Conservation (phyloP, 192 early-diverging fungal species). For the Dissophora ornata region DNA sequence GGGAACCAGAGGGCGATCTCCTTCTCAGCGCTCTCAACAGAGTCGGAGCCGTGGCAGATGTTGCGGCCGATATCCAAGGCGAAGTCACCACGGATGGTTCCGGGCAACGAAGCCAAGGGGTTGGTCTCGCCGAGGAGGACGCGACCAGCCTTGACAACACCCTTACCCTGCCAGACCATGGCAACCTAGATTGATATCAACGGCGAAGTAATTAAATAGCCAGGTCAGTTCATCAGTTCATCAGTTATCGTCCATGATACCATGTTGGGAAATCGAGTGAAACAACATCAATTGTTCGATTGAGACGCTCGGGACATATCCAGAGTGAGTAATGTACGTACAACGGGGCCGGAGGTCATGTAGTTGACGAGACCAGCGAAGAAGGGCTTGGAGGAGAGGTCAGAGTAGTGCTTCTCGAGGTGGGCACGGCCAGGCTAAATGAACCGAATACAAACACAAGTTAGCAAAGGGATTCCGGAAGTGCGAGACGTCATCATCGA, state of each 20-base stretch:
- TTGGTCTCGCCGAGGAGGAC: constrained; percentile 93
- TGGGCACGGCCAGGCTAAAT: constrained; percentile 64
- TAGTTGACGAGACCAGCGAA: constrained; percentile 90
- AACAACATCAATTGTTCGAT: constrained; percentile 14
- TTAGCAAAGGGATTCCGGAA: background rate
- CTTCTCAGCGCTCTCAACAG: constrained; percentile 82
- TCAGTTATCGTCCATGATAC: too few species aligned
- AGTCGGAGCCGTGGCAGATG: constrained; percentile 90
- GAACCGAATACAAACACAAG: background rate
- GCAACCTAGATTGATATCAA: constrained; percentile 44
- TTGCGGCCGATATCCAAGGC: constrained; percentile 79
- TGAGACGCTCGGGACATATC: too few species aligned
- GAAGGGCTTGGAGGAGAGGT: constrained; percentile 88
- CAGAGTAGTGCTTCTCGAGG: constrained; percentile 90
- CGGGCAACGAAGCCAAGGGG: constrained; percentile 86
- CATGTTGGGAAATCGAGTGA: too few species aligned
- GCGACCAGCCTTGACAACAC: constrained; percentile 90
- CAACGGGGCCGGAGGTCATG: constrained; percentile 93
- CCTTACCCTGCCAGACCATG: constrained; percentile 87
- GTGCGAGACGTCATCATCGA: constrained; percentile 5
- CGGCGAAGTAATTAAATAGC: background rate
- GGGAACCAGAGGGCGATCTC: constrained; percentile 85
- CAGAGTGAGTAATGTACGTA: constrained; percentile 62
- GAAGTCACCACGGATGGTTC: constrained; percentile 86
- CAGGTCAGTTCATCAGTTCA: too few species aligned